Percentiles rank a stretch among this genome's conserved stretches.
Evolutionary conservation across 1,284 basidiomycete species (phyloP).

Genomic region (Salmacisia buchloeana): DNA sequence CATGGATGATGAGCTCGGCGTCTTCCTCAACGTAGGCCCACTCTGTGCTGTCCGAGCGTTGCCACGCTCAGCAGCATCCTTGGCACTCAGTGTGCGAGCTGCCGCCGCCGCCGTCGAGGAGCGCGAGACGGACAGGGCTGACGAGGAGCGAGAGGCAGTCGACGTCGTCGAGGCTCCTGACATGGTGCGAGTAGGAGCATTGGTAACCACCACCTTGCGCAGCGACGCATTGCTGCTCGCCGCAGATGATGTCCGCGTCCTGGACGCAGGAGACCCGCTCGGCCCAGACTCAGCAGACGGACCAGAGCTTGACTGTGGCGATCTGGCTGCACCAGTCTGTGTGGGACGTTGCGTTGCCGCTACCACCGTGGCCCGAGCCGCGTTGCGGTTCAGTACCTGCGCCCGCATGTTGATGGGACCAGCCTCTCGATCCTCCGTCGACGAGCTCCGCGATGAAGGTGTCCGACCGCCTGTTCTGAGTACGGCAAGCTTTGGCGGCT

Average conservation of each 20-base stretch:
- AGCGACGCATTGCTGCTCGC: neutral
- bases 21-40: neutral
- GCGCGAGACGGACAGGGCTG: neutral
- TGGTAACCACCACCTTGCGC: neutral
- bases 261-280: neutral
- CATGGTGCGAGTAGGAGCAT: neutral
- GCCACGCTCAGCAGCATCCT: neutral
- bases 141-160: neutral
- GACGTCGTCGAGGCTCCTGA: neutral
- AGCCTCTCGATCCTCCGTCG: slow-evolving; percentile 27
- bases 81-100: neutral
- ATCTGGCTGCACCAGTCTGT: neutral
- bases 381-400: slow-evolving; percentile 40
- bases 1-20: neutral
- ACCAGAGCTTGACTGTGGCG: neutral
- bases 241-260: neutral
- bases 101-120: neutral
- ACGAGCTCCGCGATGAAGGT: neutral
- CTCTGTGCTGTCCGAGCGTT: neutral
- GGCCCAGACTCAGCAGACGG: neutral
- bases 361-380: slow-evolving; percentile 18
- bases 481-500: slow-evolving; percentile 4
- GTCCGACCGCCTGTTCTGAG: neutral
- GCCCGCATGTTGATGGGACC: slow-evolving; percentile 38
- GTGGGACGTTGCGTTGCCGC: neutral